Conservation (phyloP, 805 yeast species). For the Lachancea quebecensis region DNA sequence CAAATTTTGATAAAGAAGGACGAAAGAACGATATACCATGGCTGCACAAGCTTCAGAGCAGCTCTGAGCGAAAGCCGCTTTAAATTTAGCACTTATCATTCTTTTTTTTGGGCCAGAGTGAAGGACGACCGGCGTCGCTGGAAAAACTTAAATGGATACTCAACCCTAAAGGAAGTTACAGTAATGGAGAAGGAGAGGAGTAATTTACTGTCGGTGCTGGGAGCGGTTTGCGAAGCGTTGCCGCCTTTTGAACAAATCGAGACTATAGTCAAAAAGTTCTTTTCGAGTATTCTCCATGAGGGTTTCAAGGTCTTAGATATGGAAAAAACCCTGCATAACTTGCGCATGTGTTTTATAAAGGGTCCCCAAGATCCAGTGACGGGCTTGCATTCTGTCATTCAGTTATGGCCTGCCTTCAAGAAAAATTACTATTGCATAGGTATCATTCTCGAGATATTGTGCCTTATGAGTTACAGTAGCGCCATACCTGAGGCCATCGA, state of each 20-base stretch:
- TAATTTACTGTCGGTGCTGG: slow-evolving; percentile 5
- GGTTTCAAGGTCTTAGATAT: slow-evolving; percentile 8
- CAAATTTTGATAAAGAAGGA: slow-evolving; percentile 8
- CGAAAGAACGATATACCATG: slow-evolving; percentile 24
- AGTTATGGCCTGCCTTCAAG: slow-evolving; percentile 8
- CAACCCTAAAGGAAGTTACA: slow-evolving; percentile 17
- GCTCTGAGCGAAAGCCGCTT: slow-evolving; percentile 12
- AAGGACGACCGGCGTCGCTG: slow-evolving; percentile 21
- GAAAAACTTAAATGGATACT: slow-evolving; percentile 15
- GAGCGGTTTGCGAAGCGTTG: slow-evolving; percentile 9
- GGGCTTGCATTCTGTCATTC: slow-evolving; percentile 5
- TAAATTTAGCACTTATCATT: slow-evolving; percentile 15
- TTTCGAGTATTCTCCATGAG: slow-evolving; percentile 6
- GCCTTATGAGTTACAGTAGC: slow-evolving; percentile 4
- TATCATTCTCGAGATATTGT: slow-evolving; percentile 11
- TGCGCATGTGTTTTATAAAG: slow-evolving; percentile 7
- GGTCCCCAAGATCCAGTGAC: slow-evolving; percentile 8
- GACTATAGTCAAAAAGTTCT: slow-evolving; percentile 5
- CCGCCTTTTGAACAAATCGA: slow-evolving; percentile 9
- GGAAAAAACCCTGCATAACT: slow-evolving; percentile 4
- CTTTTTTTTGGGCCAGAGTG: slow-evolving; percentile 21
- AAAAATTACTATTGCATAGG: slow-evolving; percentile 13
- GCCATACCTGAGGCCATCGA: slow-evolving; percentile 8
- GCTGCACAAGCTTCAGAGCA: slow-evolving; percentile 27
- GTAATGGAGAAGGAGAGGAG: slow-evolving; percentile 8